Evolutionary conservation across 2,329 filamentous ascomycete genomes (phyloP).

Genomic region (Paraconiothyrium sp.): DNA sequence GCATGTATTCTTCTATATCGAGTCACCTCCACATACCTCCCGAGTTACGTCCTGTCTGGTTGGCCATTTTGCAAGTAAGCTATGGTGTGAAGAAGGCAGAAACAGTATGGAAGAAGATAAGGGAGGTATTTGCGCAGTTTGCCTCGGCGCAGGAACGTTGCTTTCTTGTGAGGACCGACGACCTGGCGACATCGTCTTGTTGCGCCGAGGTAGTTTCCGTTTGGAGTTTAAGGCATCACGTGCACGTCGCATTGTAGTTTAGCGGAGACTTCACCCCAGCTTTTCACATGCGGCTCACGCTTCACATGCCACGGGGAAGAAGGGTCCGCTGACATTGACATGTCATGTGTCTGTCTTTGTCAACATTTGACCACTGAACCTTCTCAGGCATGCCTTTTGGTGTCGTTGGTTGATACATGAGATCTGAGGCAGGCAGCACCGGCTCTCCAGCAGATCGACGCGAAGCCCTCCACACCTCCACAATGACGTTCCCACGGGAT

Average conservation of each 20-base stretch:
- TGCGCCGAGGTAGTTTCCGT: slow-evolving; percentile 28
- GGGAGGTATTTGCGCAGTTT: neutral
- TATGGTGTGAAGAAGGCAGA: slow-evolving; percentile 13
- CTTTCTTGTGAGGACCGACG: slow-evolving; percentile 21
- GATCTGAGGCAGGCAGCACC: neutral
- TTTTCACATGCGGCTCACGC: slow-evolving; percentile 33
- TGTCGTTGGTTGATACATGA: neutral
- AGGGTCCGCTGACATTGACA: neutral
- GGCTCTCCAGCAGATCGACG: neutral
- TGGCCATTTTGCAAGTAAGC: slow-evolving; percentile 42
- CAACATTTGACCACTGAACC: neutral
- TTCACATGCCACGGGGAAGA: slow-evolving; percentile 24
- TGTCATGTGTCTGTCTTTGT: neutral
- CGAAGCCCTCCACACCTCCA: neutral
- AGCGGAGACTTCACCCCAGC: slow-evolving; percentile 16
- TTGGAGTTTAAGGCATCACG: slow-evolving; percentile 18
- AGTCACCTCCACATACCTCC: slow-evolving; percentile 25
- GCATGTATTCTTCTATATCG: slow-evolving; percentile 12
- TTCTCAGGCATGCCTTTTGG: neutral
- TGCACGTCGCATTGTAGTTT: neutral
- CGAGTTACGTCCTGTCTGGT: slow-evolving; percentile 45
- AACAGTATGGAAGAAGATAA: slow-evolving; percentile 14
- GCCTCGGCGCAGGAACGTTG: slow-evolving; percentile 14
- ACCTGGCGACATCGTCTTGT: slow-evolving; percentile 13
- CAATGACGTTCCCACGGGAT: neutral